phyloP scores from a whole-genome alignment of 805 yeast species.

The Teunomyces aglyptinius region DNA sequence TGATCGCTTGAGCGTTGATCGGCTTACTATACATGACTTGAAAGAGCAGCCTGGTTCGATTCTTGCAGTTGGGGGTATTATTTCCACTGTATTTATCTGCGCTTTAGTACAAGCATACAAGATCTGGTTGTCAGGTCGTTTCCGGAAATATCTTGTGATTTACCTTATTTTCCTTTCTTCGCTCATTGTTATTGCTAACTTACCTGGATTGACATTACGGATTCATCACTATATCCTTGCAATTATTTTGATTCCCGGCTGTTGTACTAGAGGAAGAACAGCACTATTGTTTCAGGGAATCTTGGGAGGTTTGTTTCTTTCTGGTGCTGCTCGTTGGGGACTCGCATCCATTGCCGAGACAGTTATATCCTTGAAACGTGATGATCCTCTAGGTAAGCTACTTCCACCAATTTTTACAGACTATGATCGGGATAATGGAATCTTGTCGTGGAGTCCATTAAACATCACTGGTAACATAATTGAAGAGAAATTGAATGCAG shows the following conservation, averaged over 20 bases:
- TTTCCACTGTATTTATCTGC: constrained; percentile 45
- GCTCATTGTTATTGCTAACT: constrained; percentile 41
- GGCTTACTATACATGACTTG: constrained; percentile 71
- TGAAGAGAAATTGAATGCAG: constrained; percentile 19
- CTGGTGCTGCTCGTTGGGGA: constrained; percentile 93
- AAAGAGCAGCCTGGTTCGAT: constrained; percentile 76
- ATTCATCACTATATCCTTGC: constrained; percentile 81
- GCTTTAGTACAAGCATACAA: constrained; percentile 72
- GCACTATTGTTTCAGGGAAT: constrained; percentile 83
- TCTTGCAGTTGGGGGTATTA: constrained; percentile 55
- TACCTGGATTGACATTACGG: constrained; percentile 72
- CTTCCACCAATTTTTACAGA: constrained; percentile 51
- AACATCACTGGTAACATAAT: constrained; percentile 6
- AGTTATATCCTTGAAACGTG: constrained; percentile 58
- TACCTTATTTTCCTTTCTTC: constrained; percentile 49
- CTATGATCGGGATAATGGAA: constrained; percentile 26
- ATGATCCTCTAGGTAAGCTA: constrained; percentile 62
- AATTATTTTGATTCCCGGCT: constrained; percentile 75
- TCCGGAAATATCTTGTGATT: constrained; percentile 54
- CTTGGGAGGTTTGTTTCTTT: constrained; percentile 71
- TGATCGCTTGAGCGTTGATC: constrained; percentile 84
- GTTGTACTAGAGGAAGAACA: constrained; percentile 67
- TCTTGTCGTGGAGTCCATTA: constrained; percentile 37
- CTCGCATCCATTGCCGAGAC: constrained; percentile 88
- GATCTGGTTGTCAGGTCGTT: constrained; percentile 75